Conservation (phyloP, 202 grass and related monocot species). For the Setaria italica region DNA sequence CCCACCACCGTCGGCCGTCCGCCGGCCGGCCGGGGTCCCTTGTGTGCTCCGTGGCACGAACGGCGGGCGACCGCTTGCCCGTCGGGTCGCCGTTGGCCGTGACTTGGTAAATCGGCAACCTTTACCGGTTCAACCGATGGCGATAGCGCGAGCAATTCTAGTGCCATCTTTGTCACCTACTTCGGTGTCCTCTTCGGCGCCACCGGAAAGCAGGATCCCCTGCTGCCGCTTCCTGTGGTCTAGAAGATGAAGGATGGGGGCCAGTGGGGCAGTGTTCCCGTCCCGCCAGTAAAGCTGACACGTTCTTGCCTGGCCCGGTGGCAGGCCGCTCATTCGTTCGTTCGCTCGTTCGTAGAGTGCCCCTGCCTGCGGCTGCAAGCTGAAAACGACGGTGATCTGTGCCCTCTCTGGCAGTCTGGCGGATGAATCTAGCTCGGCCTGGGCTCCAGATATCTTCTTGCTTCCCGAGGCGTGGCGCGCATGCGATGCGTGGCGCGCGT, state of each 20-base stretch:
- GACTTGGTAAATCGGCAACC: slow-evolving; percentile 54
- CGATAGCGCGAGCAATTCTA: slow-evolving; percentile 23
- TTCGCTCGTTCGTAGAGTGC: neutral
- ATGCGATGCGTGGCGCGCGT: slow-evolving; percentile 1
- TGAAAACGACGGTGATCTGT: slow-evolving; percentile 44
- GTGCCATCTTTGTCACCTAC: slow-evolving; percentile 20
- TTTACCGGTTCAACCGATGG: slow-evolving; percentile 50
- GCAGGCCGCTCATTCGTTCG: neutral
- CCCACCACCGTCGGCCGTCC: neutral
- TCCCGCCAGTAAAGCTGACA: slow-evolving; percentile 30
- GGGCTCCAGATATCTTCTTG: neutral
- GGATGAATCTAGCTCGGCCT: slow-evolving; percentile 43
- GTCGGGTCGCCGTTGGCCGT: neutral
- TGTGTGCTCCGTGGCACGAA: neutral
- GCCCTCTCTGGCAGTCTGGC: neutral
- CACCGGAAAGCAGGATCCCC: neutral
- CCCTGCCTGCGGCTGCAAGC: neutral
- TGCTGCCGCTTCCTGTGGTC: slow-evolving; percentile 22
- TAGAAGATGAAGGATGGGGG: neutral
- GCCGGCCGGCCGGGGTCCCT: neutral
- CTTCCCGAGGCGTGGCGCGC: slow-evolving; percentile 25
- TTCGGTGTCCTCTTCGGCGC: slow-evolving; percentile 14
- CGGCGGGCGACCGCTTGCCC: neutral
- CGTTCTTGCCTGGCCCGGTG: slow-evolving; percentile 3
- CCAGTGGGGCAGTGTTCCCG: neutral